These are phyloP conservation scores for Biscogniauxia sp. DNA, from an alignment of 2,329 filamentous ascomycete species.

Conservation along the genomic window DNA sequence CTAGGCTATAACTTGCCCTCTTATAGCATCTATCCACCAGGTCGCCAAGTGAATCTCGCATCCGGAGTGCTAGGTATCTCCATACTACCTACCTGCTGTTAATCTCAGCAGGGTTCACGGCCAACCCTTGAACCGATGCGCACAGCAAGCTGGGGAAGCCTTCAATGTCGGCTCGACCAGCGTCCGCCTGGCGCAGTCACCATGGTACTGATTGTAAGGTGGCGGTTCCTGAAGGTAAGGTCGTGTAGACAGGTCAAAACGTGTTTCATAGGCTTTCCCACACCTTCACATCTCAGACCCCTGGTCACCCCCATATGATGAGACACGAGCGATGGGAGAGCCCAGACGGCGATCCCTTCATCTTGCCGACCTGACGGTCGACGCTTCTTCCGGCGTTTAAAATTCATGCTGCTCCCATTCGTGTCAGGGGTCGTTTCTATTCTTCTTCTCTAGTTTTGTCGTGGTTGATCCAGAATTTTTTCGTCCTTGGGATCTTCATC, in stretches of 20 bases:
- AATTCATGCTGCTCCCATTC: slow-evolving; percentile 39
- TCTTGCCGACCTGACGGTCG: slow-evolving; percentile 23
- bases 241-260: slow-evolving; percentile 28
- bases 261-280: slow-evolving; percentile 31
- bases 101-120: background rate
- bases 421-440: slow-evolving; percentile 24
- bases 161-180: slow-evolving; percentile 17
- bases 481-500: slow-evolving; percentile 28
- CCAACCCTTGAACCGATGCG: background rate
- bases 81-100: background rate
- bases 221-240: slow-evolving; percentile 16
- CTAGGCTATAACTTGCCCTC: background rate
- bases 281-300: slow-evolving; percentile 20
- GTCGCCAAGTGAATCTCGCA: background rate
- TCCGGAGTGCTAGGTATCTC: background rate
- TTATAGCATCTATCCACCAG: background rate
- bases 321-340: slow-evolving; percentile 28
- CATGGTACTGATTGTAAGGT: slow-evolving; percentile 3
- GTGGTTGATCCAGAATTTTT: slow-evolving; percentile 21
- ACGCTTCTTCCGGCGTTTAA: slow-evolving; percentile 35
- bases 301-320: slow-evolving; percentile 21
- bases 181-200: slow-evolving; percentile 15
- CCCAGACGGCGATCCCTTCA: slow-evolving; percentile 37
- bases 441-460: slow-evolving; percentile 28
- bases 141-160: background rate